phyloP scores from a whole-genome alignment of 169 alveolate species.

The Cardiosporidium cionae region DNA sequence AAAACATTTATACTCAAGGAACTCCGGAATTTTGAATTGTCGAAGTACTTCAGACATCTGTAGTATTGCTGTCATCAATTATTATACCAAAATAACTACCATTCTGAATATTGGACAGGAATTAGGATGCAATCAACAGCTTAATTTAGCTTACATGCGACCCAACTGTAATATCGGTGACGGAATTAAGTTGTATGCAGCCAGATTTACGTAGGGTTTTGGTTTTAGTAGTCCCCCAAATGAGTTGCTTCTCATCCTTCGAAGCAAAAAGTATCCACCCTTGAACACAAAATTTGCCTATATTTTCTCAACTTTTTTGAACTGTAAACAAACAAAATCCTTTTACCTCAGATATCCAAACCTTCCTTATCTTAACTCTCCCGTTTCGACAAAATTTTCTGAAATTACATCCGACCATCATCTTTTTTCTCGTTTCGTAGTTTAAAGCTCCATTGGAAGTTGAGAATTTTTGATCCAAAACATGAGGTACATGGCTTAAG shows the following conservation, averaged over 20 bases:
- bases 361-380: slow-evolving; percentile 9
- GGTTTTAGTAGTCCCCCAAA: no score
- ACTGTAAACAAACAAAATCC: no score
- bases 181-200: no score
- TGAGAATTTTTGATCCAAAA: background rate
- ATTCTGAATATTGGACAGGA: no score
- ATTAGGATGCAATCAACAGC: no score
- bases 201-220: no score
- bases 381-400: slow-evolving; percentile 24
- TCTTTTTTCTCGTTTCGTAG: background rate
- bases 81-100: no score
- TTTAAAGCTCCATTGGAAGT: background rate
- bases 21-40: background rate
- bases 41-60: background rate
- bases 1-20: background rate
- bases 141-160: background rate
- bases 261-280: no score
- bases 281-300: no score
- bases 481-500: background rate
- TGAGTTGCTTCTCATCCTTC: no score
- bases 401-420: slow-evolving; percentile 5
- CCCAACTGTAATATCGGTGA: background rate
- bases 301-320: no score
- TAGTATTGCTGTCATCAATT: no score
- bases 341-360: slow-evolving; percentile 1